Conservation (phyloP, 768 basidiomycete species). For the Mrakia frigida region DNA sequence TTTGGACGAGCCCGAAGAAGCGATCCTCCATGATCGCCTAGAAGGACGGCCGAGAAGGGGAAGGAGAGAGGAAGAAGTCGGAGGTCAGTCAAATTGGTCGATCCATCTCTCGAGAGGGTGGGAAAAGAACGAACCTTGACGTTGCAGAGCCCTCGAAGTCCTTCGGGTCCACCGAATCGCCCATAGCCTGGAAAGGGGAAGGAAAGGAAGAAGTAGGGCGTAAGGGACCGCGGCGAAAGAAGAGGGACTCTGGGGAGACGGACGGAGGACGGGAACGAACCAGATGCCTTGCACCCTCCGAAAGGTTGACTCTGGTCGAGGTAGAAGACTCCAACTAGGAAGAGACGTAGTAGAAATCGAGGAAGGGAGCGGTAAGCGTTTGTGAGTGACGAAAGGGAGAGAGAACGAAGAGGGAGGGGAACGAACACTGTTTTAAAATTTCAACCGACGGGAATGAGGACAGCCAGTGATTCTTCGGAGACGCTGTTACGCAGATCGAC, state of each 20-base stretch:
- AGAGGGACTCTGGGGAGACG: background rate
- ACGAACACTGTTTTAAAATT: background rate
- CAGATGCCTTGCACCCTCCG: slow-evolving; percentile 74
- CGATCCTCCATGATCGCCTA: slow-evolving; percentile 72
- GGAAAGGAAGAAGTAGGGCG: background rate
- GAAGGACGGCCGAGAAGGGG: slow-evolving; percentile 10
- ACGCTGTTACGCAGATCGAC: no score
- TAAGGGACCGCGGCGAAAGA: background rate
- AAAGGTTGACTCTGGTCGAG: slow-evolving; percentile 86
- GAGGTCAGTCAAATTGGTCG: slow-evolving; percentile 79
- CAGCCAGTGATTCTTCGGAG: background rate
- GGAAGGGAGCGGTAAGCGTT: background rate
- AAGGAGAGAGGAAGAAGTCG: slow-evolving; percentile 43
- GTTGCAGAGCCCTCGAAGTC: slow-evolving; percentile 78
- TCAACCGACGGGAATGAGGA: background rate
- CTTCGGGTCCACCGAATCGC: slow-evolving; percentile 92
- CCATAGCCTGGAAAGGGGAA: slow-evolving; percentile 55
- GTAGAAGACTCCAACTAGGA: slow-evolving; percentile 53
- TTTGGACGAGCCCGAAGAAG: slow-evolving; percentile 76
- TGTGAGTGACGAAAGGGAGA: background rate
- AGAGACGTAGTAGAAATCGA: background rate
- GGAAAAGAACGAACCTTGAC: slow-evolving; percentile 54
- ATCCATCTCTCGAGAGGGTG: slow-evolving; percentile 47
- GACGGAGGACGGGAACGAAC: background rate
- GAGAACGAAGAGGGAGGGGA: background rate